These are phyloP conservation scores for Cystofilobasidium macerans DNA, from an alignment of 768 basidiomycete species.

Conservation along the genomic window DNA sequence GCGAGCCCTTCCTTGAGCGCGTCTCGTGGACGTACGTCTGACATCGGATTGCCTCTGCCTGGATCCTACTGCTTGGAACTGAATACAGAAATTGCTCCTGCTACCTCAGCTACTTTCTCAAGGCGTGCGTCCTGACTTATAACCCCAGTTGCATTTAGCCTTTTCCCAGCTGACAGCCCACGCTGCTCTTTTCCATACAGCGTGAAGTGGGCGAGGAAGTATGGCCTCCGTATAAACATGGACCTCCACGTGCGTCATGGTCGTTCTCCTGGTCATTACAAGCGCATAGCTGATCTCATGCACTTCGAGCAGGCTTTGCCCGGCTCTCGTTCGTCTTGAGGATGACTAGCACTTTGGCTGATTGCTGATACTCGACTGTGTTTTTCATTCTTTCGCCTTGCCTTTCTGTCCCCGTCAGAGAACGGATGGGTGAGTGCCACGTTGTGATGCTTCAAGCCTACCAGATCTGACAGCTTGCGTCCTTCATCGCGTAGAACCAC, in stretches of 20 bases:
- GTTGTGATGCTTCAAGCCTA: background rate
- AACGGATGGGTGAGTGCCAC: constrained; percentile 57
- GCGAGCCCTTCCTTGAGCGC: constrained; percentile 72
- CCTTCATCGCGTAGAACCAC: constrained; percentile 34
- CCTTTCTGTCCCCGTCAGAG: constrained; percentile 34
- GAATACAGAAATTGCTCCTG: background rate
- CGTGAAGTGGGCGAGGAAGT: constrained; percentile 88
- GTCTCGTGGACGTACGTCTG: constrained; percentile 56
- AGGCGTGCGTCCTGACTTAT: constrained; percentile 51
- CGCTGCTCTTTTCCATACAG: background rate
- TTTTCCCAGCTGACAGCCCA: background rate
- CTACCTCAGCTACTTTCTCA: constrained; percentile 58
- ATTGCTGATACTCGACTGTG: background rate
- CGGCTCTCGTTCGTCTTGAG: constrained; percentile 45
- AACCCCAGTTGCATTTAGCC: no score
- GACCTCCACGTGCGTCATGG: constrained; percentile 43
- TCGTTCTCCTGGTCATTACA: background rate
- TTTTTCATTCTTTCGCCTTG: no score
- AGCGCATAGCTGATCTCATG: no score
- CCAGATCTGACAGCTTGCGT: background rate
- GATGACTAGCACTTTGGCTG: no score
- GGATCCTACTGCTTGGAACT: no score
- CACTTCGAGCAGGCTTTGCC: constrained; percentile 43
- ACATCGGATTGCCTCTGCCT: no score
- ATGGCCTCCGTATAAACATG: constrained; percentile 84